These are phyloP conservation scores for Torulaspora pretoriensis DNA, from an alignment of 1,139 yeast species.

Conservation along the genomic window DNA sequence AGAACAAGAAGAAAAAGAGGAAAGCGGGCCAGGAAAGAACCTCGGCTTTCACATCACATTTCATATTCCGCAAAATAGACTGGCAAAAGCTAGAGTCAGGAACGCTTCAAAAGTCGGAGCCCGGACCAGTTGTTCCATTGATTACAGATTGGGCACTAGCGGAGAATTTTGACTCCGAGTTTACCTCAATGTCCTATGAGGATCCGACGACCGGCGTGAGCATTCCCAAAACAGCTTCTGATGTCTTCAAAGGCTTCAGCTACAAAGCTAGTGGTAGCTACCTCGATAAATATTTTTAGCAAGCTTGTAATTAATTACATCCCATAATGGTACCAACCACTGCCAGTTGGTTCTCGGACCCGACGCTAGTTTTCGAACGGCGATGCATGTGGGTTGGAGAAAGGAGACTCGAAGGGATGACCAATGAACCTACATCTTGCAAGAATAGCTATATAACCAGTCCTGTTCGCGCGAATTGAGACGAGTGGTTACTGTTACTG, in stretches of 20 bases:
- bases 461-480: too few species aligned
- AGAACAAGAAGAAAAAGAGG: conserved; percentile 44
- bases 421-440: neutral
- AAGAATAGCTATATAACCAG: too few species aligned
- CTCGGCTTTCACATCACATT: conserved; percentile 43
- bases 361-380: neutral
- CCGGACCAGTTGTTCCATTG: conserved; percentile 82
- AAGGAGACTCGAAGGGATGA: neutral
- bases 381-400: neutral
- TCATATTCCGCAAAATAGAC: conserved; percentile 73
- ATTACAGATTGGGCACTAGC: conserved; percentile 85
- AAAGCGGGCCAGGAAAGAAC: conserved; percentile 30
- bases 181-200: conserved; percentile 63
- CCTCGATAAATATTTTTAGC: conserved; percentile 33
- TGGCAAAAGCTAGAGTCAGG: conserved; percentile 64
- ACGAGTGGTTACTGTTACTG: neutral
- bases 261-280: conserved; percentile 37
- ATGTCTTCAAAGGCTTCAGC: conserved; percentile 39
- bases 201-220: conserved; percentile 23
- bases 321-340: neutral
- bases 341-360: neutral
- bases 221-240: conserved; percentile 18
- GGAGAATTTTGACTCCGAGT: conserved; percentile 85
- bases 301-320: neutral
- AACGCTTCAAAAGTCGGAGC: conserved; percentile 39